Base-by-base conservation (phyloP, 2,329 filamentous ascomycete genomes). In the Ceratocystis eucalypticola region DNA sequence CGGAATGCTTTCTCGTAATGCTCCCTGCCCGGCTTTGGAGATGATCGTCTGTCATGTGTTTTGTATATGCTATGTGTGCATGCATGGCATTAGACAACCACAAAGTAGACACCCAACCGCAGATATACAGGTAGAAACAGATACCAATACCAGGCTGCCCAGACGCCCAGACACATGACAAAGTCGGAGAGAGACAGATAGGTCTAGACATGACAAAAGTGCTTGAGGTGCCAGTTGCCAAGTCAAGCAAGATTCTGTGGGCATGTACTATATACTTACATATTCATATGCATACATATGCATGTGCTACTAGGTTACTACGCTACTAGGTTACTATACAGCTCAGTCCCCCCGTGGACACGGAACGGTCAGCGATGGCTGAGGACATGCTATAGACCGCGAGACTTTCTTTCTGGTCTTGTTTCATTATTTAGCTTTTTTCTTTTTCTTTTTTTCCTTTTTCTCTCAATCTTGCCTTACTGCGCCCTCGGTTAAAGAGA, bases 211-310 rank as follows among this genome's bases (percentile, higher is more conserved):
- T 17, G 53, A 57, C 53, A 57, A 30, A 57, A 57, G 53, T 30
- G 28, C 53, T 41, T 4, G 3, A 57, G 15, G 33, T 57, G 53
- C 53, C 25, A 57, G 53, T 15, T 57, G 22, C 22, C 53, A 57
- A 33, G 53, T 20, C 53, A 57, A 57, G 53, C 22, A 57, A 57
- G 53, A 57, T 57, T 30, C 3, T 57, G 53, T 57, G 53, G 28
- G 53, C 53, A 41, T 41, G 37, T 41, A 15, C 37, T 41, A 15
- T 41, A 41, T 15, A 41, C 37, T 41, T 41, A 15, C 37, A 41
- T 15, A 41, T 41, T 41, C 37, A 41, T 17, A 57, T 5, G 12
- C 22, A 25, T 57, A 8, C 15, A 57, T 17, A 30, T 57, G 53
- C 53, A 57, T 57, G 22, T 57, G 53, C 28, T 28, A 17, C 10